phyloP scores from a whole-genome alignment of 179 eudicot species.

The Spinacia oleracea region DNA sequence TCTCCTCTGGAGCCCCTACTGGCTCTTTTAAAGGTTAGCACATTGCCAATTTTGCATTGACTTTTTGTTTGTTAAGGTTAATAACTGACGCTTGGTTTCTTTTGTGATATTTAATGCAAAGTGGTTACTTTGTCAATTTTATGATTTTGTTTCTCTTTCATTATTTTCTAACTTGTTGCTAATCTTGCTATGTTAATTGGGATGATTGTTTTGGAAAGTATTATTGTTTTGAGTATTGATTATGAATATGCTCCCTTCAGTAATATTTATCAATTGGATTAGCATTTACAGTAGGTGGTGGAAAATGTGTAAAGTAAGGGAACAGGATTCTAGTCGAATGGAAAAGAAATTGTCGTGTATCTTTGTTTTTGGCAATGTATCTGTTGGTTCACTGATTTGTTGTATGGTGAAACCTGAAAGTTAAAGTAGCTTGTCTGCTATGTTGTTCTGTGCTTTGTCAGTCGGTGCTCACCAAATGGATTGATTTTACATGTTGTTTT shows the following conservation, averaged over 20 bases:
- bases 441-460: neutral
- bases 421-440: neutral
- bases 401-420: neutral
- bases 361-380: neutral
- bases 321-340: neutral
- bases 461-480: constrained; percentile 4
- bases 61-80: neutral
- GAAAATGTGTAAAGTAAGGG: neutral
- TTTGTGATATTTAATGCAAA: neutral
- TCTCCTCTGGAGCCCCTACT: neutral
- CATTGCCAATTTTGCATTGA: neutral
- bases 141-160: neutral
- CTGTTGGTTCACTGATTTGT: neutral
- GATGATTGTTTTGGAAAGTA: no score
- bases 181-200: constrained; percentile 1
- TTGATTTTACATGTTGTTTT: constrained; percentile 16
- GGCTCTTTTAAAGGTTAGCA: neutral
- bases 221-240: neutral
- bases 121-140: neutral
- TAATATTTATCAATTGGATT: neutral
- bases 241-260: neutral
- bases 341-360: neutral
- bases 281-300: neutral
- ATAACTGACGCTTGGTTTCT: neutral
- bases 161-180: neutral